Conservation (phyloP, 495 filamentous ascomycete genomes). For the Penicillium subrubescens region DNA sequence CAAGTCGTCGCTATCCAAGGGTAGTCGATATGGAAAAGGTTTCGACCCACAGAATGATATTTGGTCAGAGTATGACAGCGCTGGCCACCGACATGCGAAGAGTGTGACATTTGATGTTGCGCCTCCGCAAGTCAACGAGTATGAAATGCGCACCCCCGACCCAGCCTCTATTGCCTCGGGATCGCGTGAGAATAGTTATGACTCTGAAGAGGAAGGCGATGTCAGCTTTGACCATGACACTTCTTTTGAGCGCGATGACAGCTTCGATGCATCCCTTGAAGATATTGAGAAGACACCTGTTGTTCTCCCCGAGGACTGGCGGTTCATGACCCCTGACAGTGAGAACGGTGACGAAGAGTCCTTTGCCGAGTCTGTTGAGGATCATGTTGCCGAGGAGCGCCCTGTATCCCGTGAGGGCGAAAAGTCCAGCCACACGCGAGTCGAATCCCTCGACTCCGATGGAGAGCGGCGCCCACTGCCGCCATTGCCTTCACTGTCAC, state of each 20-base stretch:
- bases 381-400: slow-evolving; percentile 55
- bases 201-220: slow-evolving; percentile 74
- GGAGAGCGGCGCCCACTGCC: slow-evolving; percentile 74
- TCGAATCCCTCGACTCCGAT: slow-evolving; percentile 70
- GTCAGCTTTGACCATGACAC: slow-evolving; percentile 71
- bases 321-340: slow-evolving; percentile 68
- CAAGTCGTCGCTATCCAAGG: slow-evolving; percentile 80
- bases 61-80: slow-evolving; percentile 64
- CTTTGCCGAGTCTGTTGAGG: slow-evolving; percentile 64
- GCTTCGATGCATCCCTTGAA: slow-evolving; percentile 90
- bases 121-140: slow-evolving; percentile 92
- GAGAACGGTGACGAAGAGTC: slow-evolving; percentile 66
- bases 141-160: slow-evolving; percentile 96
- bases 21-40: slow-evolving; percentile 65
- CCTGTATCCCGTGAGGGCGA: slow-evolving; percentile 42
- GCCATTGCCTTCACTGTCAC: slow-evolving; percentile 62
- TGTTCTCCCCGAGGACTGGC: slow-evolving; percentile 94
- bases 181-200: slow-evolving; percentile 89
- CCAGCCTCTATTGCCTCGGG: slow-evolving; percentile 84
- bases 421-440: slow-evolving; percentile 46
- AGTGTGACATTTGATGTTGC: slow-evolving; percentile 95
- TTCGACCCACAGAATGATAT: slow-evolving; percentile 71
- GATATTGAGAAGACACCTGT: slow-evolving; percentile 97
- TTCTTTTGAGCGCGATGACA: slow-evolving; percentile 75
- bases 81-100: slow-evolving; percentile 79